Evolutionary conservation across 495 filamentous ascomycete species (phyloP), one percentile per base, ranked within the genome.

Genomic region (Saxispiralis lemnorum): DNA sequence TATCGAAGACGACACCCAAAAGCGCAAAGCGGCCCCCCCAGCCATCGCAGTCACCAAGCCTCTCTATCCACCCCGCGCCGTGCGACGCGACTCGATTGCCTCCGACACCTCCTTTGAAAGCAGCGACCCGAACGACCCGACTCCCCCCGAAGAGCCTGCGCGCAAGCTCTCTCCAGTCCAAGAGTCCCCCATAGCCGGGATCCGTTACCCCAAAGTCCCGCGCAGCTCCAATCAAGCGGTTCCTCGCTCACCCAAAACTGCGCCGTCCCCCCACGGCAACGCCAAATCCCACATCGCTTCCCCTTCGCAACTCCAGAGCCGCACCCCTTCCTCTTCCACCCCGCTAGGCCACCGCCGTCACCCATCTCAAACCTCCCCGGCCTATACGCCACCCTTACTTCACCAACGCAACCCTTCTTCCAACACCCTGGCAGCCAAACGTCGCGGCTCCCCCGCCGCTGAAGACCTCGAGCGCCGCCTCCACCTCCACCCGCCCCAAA

Each of bases 31-130:
- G 1, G n/a, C 31, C 12, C 45, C 45, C 5, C 15, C 36, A 1
- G 34, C 38, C 1, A 42, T 53, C 32, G 46, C 37, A 0, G 39
- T 53, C 20, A 45, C 46, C 6, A 46, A 42, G 13, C 42, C 50
- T 16, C 32, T 41, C 1, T 48, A 45, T 31, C 49, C 40, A 9
- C 49, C 44, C 1, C 39, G 45, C 35, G 41, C 40, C n/a, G 21
- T 44, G 1, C 21, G 45, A 10, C 49, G 53, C 5, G 41, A 48
- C 18, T 59, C 58, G 4, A 28, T 39, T n/a, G 52, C 47, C 20
- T 61, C 58, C 0, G 53, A 58, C 18, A 64, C 61, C 1, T 59
- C 58, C 16, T 62, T 64, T 43, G 61, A 64, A 45, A 52, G 56
- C 28, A 46, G 43, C 1, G 56, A 56, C 33, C 37, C 51, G 7